These are phyloP conservation scores for Calonectria naviculata DNA, from an alignment of 2,329 filamentous ascomycete species.

Conservation along the genomic window DNA sequence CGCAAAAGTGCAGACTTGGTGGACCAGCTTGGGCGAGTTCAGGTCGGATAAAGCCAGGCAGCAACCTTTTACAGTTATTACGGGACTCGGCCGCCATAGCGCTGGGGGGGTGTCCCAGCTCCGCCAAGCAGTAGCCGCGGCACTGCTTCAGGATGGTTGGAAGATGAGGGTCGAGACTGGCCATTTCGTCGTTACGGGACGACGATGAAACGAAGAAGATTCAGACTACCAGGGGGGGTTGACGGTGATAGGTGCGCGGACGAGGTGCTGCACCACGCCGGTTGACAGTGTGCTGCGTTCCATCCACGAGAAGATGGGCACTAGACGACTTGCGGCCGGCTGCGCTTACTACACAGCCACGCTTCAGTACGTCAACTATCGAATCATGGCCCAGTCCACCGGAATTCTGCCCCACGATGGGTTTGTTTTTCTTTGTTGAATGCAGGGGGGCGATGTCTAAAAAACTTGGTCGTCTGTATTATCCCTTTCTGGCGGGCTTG, in stretches of 20 bases:
- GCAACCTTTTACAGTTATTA: conserved; percentile 78
- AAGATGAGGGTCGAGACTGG: conserved; percentile 79
- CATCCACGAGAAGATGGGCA: background rate
- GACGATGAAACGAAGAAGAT: conserved; percentile 40
- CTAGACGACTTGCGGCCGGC: background rate
- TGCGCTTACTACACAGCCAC: conserved; percentile 5
- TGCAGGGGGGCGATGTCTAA: background rate
- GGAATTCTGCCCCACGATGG: background rate
- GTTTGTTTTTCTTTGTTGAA: background rate
- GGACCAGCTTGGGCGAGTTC: conserved; percentile 76
- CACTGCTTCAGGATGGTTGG: conserved; percentile 84
- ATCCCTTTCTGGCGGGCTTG: background rate
- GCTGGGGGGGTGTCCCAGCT: conserved; percentile 80
- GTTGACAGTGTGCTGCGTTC: background rate
- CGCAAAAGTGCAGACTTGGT: conserved; percentile 78
- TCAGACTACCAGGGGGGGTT: background rate
- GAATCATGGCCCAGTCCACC: background rate
- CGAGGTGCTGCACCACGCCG: background rate
- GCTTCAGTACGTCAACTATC: background rate
- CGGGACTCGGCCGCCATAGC: conserved; percentile 83
- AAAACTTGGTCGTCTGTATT: background rate
- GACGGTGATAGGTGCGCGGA: background rate
- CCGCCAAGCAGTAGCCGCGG: conserved; percentile 82
- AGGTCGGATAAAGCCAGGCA: conserved; percentile 61
- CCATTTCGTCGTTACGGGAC: conserved; percentile 75